Conservation (phyloP, 2,329 filamentous ascomycete species). For the Neocucurbitaria cava region DNA sequence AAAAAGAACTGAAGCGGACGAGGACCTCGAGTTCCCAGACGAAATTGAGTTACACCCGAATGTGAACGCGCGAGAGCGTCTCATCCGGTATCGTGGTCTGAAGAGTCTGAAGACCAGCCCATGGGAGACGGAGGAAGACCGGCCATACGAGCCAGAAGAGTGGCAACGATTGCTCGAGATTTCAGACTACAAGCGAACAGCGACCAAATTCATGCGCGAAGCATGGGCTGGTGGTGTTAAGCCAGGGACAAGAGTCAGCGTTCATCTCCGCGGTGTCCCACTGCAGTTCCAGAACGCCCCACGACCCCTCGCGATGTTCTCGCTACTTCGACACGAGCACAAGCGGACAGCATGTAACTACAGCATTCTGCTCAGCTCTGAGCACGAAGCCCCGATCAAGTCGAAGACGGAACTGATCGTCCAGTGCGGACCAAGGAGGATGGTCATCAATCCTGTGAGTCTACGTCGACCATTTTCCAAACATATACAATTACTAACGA, state of each 20-base stretch:
- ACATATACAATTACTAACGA: constrained; percentile 2
- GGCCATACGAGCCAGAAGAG: constrained; percentile 84
- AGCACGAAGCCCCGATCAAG: constrained; percentile 78
- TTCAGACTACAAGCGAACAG: constrained; percentile 86
- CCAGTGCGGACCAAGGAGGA: constrained; percentile 86
- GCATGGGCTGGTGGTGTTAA: constrained; percentile 86
- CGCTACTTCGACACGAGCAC: constrained; percentile 90
- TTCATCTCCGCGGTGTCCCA: constrained; percentile 72
- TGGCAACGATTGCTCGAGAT: constrained; percentile 88
- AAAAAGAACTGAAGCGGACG: constrained; percentile 80
- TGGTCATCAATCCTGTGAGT: constrained; percentile 77
- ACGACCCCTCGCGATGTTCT: constrained; percentile 77
- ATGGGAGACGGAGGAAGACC: constrained; percentile 91
- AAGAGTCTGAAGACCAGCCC: constrained; percentile 88
- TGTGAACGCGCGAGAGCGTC: constrained; percentile 81
- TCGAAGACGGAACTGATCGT: constrained; percentile 91
- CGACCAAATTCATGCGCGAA: constrained; percentile 78
- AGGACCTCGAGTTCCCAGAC: constrained; percentile 95
- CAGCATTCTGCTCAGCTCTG: constrained; percentile 83
- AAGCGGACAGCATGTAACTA: constrained; percentile 88
- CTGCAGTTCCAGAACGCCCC: constrained; percentile 60
- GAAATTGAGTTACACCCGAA: constrained; percentile 94
- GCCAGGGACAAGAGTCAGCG: constrained; percentile 80
- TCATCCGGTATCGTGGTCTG: constrained; percentile 86
- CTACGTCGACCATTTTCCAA: background rate